Percentiles rank a stretch among this genome's conserved stretches.
These are phyloP conservation scores for Pleurotus salmoneostramineus DNA, from an alignment of 768 basidiomycete species.

Conservation along the genomic window DNA sequence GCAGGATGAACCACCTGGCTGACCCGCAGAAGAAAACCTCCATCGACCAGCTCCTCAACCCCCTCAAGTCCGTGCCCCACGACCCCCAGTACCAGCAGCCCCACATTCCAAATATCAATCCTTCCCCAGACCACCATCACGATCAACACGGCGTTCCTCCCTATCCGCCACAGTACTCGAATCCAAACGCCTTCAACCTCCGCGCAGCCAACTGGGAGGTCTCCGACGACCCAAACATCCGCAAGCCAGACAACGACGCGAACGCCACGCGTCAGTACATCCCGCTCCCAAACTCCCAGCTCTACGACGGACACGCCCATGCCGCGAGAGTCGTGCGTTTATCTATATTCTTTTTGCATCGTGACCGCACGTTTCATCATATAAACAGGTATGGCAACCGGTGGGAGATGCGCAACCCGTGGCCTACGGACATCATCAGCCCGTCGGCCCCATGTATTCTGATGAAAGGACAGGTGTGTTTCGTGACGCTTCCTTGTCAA, in stretches of 20 bases:
- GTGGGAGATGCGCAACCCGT: constrained; percentile 25
- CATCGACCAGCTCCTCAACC: constrained; percentile 15
- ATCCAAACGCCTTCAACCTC: constrained; percentile 43
- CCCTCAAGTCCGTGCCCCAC: constrained; percentile 6
- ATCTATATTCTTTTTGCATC: no score
- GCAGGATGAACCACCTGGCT: constrained; percentile 11
- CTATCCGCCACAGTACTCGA: constrained; percentile 16
- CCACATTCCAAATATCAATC: constrained; percentile 1
- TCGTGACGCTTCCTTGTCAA: constrained; percentile 8
- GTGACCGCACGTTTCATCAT: constrained; percentile 12
- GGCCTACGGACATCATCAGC: constrained; percentile 36
- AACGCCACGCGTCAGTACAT: constrained; percentile 29
- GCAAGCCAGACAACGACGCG: constrained; percentile 29
- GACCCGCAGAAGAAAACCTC: constrained; percentile 15
- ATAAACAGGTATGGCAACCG: constrained; percentile 23
- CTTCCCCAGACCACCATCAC: constrained; percentile 1
- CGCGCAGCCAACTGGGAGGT: constrained; percentile 56
- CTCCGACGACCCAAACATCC: constrained; percentile 26
- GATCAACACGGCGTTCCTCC: constrained; percentile 9
- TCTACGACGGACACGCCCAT: constrained; percentile 11
- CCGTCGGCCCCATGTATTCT: constrained; percentile 45
- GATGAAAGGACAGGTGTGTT: constrained; percentile 55
- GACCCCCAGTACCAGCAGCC: background rate
- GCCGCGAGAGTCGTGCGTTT: no score
- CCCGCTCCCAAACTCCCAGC: constrained; percentile 6